phyloP scores from a whole-genome alignment of 495 filamentous ascomycete species.

The Podospora bellae-mahoneyi region DNA sequence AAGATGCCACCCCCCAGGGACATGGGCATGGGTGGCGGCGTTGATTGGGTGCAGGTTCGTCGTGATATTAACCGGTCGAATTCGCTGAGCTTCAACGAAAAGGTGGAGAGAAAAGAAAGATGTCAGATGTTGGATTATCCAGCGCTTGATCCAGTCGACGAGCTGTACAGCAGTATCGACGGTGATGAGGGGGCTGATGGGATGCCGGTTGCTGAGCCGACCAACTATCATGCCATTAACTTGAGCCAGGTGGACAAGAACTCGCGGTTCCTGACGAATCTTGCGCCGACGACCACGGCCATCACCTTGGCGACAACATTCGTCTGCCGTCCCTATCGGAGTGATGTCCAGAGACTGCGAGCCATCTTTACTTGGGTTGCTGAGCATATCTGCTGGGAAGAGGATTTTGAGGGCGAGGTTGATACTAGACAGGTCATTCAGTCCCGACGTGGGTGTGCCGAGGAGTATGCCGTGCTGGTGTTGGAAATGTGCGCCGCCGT shows the following conservation, averaged over 20 bases:
- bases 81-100: constrained; percentile 83
- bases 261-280: constrained; percentile 79
- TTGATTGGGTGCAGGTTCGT: constrained; percentile 94
- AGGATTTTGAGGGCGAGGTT: constrained; percentile 73
- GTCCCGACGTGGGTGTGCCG: constrained; percentile 76
- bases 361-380: constrained; percentile 97
- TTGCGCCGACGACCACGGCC: constrained; percentile 87
- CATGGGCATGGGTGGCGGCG: constrained; percentile 59
- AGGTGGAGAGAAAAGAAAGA: constrained; percentile 78
- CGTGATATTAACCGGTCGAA: constrained; percentile 94
- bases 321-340: constrained; percentile 90
- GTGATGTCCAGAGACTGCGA: constrained; percentile 86
- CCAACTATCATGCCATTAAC: constrained; percentile 76
- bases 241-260: constrained; percentile 89
- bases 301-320: constrained; percentile 84
- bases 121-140: constrained; percentile 94
- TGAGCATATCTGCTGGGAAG: constrained; percentile 95
- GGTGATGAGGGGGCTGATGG: constrained; percentile 90
- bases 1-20: constrained; percentile 54
- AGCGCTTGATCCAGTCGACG: constrained; percentile 82
- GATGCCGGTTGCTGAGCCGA: constrained; percentile 73
- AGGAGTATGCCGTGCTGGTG: constrained; percentile 86
- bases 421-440: constrained; percentile 82
- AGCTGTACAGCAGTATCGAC: constrained; percentile 77
- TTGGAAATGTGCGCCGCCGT: constrained; percentile 91